Percentiles rank a stretch among this genome's conserved stretches.
phyloP scores from a whole-genome alignment of 768 basidiomycete genomes.

The Fomitopsis serialis region DNA sequence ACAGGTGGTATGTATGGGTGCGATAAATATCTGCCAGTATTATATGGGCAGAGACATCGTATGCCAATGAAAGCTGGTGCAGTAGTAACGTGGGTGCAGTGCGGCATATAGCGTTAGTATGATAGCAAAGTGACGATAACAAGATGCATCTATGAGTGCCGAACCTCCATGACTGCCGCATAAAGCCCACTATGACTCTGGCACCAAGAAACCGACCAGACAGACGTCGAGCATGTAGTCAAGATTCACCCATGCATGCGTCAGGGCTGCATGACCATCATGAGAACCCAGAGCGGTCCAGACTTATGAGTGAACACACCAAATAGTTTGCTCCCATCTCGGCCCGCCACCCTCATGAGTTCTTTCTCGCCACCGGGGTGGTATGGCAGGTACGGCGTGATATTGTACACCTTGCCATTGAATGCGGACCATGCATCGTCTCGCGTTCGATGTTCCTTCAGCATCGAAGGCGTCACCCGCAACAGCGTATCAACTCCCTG shows the following conservation, averaged over 20 bases:
- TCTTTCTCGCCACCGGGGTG: conserved; percentile 96
- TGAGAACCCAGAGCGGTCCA: not conserved
- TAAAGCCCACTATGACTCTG: conserved; percentile 36
- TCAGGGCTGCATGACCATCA: conserved; percentile 54
- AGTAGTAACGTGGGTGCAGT: too few relatives aligned
- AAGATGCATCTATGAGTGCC: too few relatives aligned
- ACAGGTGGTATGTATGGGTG: too few relatives aligned
- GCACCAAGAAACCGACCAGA: conserved; percentile 83
- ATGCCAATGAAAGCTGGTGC: too few relatives aligned
- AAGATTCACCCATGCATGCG: conserved; percentile 96
- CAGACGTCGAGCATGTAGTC: conserved; percentile 95
- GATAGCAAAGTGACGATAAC: too few relatives aligned
- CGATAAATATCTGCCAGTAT: too few relatives aligned
- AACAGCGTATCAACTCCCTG: conserved; percentile 68
- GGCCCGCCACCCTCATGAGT: conserved; percentile 89
- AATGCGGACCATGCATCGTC: conserved; percentile 93
- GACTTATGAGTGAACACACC: conserved; percentile 43
- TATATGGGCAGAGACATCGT: too few relatives aligned
- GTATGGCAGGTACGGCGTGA: conserved; percentile 84
- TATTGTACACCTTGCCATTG: conserved; percentile 94
- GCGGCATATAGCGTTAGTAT: too few relatives aligned
- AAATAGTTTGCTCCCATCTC: conserved; percentile 93
- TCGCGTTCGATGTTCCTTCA: conserved; percentile 75
- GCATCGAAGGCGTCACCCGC: conserved; percentile 70
- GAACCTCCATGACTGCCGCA: not conserved